Percentiles rank a stretch among this genome's conserved stretches.
Conservation (phyloP, 2,329 filamentous ascomycete genomes). For the Penicillium brasilianum region DNA sequence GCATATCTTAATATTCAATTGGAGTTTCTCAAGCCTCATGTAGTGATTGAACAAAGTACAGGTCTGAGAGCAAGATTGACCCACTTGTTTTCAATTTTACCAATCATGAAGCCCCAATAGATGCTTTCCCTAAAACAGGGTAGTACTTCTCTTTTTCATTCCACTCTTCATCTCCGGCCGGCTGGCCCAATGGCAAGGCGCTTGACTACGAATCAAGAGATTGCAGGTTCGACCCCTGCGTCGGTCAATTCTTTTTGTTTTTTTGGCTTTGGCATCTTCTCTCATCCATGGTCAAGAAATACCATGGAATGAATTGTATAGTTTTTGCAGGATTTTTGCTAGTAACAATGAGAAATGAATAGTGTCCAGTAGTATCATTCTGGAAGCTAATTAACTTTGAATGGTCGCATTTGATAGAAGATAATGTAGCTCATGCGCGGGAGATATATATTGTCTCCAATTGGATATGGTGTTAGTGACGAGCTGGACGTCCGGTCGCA, state of each 20-base stretch:
- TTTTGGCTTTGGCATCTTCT: too few species aligned
- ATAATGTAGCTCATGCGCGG: background rate
- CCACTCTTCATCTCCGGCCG: conserved; percentile 13
- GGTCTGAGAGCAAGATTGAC: too few species aligned
- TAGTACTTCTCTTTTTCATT: rapidly evolving
- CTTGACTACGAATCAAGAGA: conserved; percentile 60
- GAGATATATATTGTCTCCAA: background rate
- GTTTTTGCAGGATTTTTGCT: background rate
- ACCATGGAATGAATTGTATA: background rate
- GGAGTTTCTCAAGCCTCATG: too few species aligned
- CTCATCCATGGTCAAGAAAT: background rate
- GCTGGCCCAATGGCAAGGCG: conserved; percentile 57
- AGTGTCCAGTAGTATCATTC: too few species aligned
- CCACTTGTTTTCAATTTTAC: too few species aligned
- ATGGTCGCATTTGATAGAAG: background rate
- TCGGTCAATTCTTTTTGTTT: conserved; percentile 38
- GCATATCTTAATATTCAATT: too few species aligned
- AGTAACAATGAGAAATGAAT: background rate
- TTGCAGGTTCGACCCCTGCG: conserved; percentile 55
- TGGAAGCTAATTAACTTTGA: too few species aligned
- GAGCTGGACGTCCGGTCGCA: background rate
- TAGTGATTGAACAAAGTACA: too few species aligned
- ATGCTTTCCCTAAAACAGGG: background rate
- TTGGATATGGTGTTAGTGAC: background rate
- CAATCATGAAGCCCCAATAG: too few species aligned